Evolutionary conservation across 768 basidiomycete species (phyloP).

Genomic region (Trametes cinnabarina): DNA sequence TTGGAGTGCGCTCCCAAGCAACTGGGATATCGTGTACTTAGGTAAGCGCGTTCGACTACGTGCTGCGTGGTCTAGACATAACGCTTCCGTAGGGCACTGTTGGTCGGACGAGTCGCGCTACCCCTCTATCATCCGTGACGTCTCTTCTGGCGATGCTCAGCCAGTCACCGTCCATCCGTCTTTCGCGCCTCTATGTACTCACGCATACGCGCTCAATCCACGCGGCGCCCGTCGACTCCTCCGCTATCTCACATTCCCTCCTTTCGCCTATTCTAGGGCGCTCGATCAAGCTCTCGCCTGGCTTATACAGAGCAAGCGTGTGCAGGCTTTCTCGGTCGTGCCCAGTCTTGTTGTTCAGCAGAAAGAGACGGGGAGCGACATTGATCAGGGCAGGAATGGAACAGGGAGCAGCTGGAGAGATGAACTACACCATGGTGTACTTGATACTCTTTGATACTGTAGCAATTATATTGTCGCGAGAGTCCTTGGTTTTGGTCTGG

Average conservation of each 20-base stretch:
- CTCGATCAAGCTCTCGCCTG: constrained; percentile 73
- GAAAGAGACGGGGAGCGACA: constrained; percentile 57
- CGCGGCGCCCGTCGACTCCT: constrained; percentile 61
- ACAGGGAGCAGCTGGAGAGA: constrained; percentile 60
- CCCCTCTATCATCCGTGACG: constrained; percentile 32
- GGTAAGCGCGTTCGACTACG: constrained; percentile 43
- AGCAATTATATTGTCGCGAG: no score
- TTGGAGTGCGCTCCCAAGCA: constrained; percentile 52
- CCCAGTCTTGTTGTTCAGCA: constrained; percentile 67
- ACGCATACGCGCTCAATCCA: constrained; percentile 64
- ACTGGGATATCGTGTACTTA: constrained; percentile 75
- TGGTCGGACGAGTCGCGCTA: constrained; percentile 68
- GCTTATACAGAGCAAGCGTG: constrained; percentile 54
- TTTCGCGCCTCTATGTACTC: constrained; percentile 63
- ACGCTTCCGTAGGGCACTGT: constrained; percentile 57
- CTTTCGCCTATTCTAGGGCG: constrained; percentile 75
- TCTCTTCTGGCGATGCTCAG: neutral
- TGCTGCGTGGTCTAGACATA: neutral
- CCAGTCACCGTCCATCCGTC: constrained; percentile 51
- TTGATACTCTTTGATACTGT: no score
- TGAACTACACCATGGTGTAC: constrained; percentile 45
- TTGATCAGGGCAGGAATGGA: constrained; percentile 39
- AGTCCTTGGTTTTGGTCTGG: no score
- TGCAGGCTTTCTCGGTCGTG: constrained; percentile 63
- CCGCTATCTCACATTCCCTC: constrained; percentile 55